Evolutionary conservation across 768 basidiomycete genomes (phyloP).

Genomic region (Dendrothele bispora): DNA sequence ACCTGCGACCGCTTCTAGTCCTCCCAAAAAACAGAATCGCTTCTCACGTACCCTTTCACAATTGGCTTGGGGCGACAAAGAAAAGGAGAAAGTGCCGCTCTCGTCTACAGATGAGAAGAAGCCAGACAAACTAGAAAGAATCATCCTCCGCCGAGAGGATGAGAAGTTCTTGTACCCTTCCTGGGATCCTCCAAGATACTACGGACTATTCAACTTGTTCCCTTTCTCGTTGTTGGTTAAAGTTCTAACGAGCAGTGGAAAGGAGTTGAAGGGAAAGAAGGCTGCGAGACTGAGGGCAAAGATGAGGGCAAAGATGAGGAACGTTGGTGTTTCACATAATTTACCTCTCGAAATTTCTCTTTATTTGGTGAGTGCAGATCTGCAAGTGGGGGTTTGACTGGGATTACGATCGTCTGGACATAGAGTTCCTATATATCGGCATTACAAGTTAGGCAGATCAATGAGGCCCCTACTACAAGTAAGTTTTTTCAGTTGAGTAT

Average conservation of each 20-base stretch:
- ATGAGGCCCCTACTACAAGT: conserved; percentile 66
- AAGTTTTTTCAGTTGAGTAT: conserved; percentile 22
- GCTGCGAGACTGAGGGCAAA: too few species aligned
- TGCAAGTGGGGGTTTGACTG: background rate
- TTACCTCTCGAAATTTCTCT: conserved; percentile 69
- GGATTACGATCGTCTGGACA: conserved; percentile 3
- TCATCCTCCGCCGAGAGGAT: conserved; percentile 37
- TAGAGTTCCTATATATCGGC: conserved; percentile 69
- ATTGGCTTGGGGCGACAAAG: background rate
- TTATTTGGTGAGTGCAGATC: conserved; percentile 50
- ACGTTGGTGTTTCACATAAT: conserved; percentile 52
- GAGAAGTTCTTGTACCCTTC: conserved; percentile 53
- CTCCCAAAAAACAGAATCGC: conserved; percentile 11
- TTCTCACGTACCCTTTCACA: conserved; percentile 26
- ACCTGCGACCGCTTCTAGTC: conserved; percentile 20
- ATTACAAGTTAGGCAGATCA: conserved; percentile 51
- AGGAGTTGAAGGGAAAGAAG: conserved; percentile 59
- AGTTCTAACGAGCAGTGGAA: conserved; percentile 45
- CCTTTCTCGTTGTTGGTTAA: conserved; percentile 63
- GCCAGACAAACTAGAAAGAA: conserved; percentile 30
- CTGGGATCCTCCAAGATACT: conserved; percentile 57
- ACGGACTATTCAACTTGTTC: conserved; percentile 62
- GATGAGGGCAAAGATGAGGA: conserved; percentile 48
- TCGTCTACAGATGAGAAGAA: conserved; percentile 8
- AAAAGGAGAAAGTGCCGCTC: conserved; percentile 1